Percentiles rank a stretch among this genome's conserved stretches.
Evolutionary conservation across 441 rosid species (phyloP).

Genomic region (Erodium trifolium): DNA sequence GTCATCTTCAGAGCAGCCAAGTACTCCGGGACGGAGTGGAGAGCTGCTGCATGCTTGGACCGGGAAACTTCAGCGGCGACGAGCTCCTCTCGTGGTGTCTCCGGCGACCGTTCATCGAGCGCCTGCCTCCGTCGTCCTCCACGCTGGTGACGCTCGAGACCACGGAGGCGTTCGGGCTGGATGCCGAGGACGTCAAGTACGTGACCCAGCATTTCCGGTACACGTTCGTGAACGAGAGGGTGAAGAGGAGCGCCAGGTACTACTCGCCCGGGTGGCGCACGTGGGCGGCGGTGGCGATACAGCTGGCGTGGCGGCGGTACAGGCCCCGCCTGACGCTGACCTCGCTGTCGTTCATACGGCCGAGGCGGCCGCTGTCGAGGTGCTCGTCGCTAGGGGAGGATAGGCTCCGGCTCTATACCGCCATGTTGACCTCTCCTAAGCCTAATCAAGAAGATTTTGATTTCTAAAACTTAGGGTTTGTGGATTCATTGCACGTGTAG

Average conservation of each 20-base stretch:
- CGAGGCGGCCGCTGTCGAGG: constrained; percentile 75
- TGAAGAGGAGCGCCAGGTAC: constrained; percentile 85
- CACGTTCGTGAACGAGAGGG: constrained; percentile 81
- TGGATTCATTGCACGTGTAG: too few species aligned
- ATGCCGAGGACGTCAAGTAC: constrained; percentile 78
- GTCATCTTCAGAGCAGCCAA: constrained; percentile 96
- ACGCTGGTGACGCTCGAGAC: constrained; percentile 80
- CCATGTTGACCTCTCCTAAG: constrained; percentile 88
- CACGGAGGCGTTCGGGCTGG: constrained; percentile 82
- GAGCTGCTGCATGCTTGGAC: constrained; percentile 92
- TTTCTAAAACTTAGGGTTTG: constrained; percentile 25
- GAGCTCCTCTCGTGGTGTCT: constrained; percentile 96
- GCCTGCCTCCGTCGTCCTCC: constrained; percentile 72
- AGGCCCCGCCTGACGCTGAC: constrained; percentile 72
- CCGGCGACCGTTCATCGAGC: constrained; percentile 71
- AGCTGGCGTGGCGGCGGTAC: constrained; percentile 88
- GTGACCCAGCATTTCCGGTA: constrained; percentile 91
- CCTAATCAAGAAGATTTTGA: constrained; percentile 89
- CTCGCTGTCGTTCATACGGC: constrained; percentile 74
- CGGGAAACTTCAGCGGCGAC: constrained; percentile 91
- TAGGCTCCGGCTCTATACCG: constrained; percentile 72
- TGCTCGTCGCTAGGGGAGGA: constrained; percentile 85
- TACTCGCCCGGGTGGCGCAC: constrained; percentile 99
- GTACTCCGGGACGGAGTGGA: constrained; percentile 65
- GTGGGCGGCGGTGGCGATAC: constrained; percentile 90